Conservation (phyloP, 1,284 basidiomycete species). For the Clitocybe nebularis region DNA sequence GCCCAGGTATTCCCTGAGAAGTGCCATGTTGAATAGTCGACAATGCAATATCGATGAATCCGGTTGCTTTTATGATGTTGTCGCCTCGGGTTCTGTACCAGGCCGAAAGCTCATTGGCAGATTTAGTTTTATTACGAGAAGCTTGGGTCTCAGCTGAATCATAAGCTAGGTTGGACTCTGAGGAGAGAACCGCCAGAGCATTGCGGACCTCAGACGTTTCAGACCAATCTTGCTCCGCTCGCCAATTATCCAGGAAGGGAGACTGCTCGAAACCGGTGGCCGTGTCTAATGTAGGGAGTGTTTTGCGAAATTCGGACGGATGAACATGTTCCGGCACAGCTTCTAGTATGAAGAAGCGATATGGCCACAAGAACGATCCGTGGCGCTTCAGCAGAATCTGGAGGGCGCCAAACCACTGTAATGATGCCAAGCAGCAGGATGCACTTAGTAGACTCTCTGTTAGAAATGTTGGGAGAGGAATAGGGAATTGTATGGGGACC, state of each 20-base stretch:
- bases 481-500: slow-evolving; percentile 29
- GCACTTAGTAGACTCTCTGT: slow-evolving; percentile 51
- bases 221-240: slow-evolving; percentile 51
- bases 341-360: slow-evolving; percentile 67
- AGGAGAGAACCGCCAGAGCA: slow-evolving; percentile 31
- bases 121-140: slow-evolving; percentile 22
- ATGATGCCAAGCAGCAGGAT: slow-evolving; percentile 65
- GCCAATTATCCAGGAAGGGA: slow-evolving; percentile 35
- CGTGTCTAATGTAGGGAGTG: slow-evolving; percentile 64
- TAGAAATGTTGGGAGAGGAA: slow-evolving; percentile 66
- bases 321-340: slow-evolving; percentile 70
- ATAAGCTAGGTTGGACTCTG: no score
- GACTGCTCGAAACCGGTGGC: slow-evolving; percentile 40
- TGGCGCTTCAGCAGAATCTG: slow-evolving; percentile 58
- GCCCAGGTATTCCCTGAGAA: slow-evolving; percentile 69
- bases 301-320: slow-evolving; percentile 54
- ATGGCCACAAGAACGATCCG: slow-evolving; percentile 55
- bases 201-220: slow-evolving; percentile 42
- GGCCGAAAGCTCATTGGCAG: slow-evolving; percentile 44
- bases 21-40: slow-evolving; percentile 82
- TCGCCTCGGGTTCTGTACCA: slow-evolving; percentile 78
- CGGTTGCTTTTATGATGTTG: slow-evolving; percentile 58
- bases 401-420: slow-evolving; percentile 55
- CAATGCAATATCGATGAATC: slow-evolving; percentile 78
- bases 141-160: no score